Conservation (phyloP, 129 eudicot genomes). For the Flaveria trinervia region DNA sequence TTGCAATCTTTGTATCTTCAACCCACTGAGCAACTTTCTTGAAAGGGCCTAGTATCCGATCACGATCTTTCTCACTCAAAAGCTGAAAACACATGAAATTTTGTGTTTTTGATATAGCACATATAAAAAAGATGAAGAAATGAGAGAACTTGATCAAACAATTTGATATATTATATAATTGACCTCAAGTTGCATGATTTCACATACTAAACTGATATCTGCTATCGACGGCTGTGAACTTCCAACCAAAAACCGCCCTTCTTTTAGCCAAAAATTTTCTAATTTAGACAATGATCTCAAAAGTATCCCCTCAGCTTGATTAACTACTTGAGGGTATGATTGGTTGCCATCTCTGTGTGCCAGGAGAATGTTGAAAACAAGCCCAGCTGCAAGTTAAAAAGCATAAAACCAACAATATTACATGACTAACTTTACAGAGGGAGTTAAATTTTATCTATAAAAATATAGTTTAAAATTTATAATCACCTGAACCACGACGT, state of each 20-base stretch:
- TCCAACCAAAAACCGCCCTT: conserved; percentile 68
- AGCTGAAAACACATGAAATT: conserved; percentile 38
- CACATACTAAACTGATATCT: conserved; percentile 82
- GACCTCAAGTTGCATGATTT: conserved; percentile 89
- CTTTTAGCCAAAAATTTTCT: conserved; percentile 72
- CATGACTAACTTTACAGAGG: background rate
- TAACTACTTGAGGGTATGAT: conserved; percentile 51
- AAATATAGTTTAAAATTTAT: background rate
- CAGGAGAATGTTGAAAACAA: conserved; percentile 41
- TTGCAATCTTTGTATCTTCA: conserved; percentile 62
- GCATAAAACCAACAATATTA: background rate
- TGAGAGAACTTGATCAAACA: conserved; percentile 9
- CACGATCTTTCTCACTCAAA: conserved; percentile 43
- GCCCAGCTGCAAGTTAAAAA: conserved; percentile 39
- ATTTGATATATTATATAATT: background rate
- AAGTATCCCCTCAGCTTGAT: conserved; percentile 56
- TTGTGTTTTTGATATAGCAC: background rate
- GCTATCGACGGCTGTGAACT: conserved; percentile 75
- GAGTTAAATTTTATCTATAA: no score
- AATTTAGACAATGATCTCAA: conserved; percentile 51
- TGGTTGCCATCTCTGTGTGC: conserved; percentile 45
- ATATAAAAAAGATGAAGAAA: background rate
- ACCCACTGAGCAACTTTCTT: conserved; percentile 75
- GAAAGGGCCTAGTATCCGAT: conserved; percentile 65
- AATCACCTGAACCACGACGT: conserved; percentile 68